These are phyloP conservation scores for Gastrodia elata DNA, from an alignment of 106 monocot genomes.

Conservation along the genomic window DNA sequence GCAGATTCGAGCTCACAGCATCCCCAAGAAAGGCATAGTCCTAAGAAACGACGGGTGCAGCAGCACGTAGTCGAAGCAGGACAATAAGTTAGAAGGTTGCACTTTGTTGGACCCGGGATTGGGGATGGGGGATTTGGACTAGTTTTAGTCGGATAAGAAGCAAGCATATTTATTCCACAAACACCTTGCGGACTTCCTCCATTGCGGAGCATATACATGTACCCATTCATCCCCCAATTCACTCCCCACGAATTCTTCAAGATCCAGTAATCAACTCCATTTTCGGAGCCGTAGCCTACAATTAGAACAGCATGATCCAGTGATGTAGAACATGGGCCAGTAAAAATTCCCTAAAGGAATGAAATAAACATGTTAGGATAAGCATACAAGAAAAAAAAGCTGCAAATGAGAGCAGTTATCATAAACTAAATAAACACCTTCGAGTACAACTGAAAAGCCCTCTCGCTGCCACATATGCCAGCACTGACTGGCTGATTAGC, in stretches of 20 bases:
- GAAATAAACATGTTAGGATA: background rate
- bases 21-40: constrained; percentile 79
- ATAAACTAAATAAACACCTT: constrained; percentile 29
- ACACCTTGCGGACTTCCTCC: constrained; percentile 48
- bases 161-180: constrained; percentile 85
- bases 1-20: constrained; percentile 84
- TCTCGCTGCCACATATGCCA: constrained; percentile 91
- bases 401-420: background rate
- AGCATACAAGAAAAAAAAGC: background rate
- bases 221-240: constrained; percentile 90
- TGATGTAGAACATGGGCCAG: constrained; percentile 84
- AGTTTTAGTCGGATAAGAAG: constrained; percentile 82
- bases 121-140: constrained; percentile 89
- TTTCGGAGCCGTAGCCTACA: constrained; percentile 87
- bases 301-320: constrained; percentile 95
- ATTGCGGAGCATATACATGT: constrained; percentile 77
- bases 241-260: constrained; percentile 97
- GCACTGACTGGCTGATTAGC: constrained; percentile 91
- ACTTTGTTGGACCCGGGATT: constrained; percentile 66
- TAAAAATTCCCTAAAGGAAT: constrained; percentile 73
- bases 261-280: constrained; percentile 90
- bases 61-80: constrained; percentile 79
- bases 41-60: constrained; percentile 57
- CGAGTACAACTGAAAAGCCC: constrained; percentile 76
- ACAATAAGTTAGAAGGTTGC: constrained; percentile 60